These are phyloP conservation scores for Mortierella sp. DNA, from an alignment of 371 early-diverging fungal species.

Conservation along the genomic window DNA sequence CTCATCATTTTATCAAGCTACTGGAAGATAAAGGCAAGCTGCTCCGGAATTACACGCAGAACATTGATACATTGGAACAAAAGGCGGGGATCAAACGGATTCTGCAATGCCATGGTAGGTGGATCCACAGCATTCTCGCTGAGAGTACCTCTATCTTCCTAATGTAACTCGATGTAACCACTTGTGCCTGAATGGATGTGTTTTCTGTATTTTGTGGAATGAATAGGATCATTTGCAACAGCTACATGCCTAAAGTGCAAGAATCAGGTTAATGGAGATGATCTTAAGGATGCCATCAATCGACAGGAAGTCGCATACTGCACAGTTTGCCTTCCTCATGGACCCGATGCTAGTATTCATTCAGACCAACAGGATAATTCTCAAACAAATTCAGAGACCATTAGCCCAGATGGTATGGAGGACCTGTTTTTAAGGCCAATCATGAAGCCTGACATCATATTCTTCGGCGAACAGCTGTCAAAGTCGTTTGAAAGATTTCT, in stretches of 20 bases:
- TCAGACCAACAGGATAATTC: constrained; percentile 54
- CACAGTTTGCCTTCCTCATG: constrained; percentile 53
- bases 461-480: constrained; percentile 94
- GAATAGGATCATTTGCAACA: constrained; percentile 84
- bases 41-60: constrained; percentile 97
- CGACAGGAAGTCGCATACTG: constrained; percentile 67
- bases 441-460: constrained; percentile 82
- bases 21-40: constrained; percentile 86
- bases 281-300: constrained; percentile 83
- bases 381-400: constrained; percentile 7
- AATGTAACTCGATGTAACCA: neutral
- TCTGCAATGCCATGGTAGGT: constrained; percentile 88
- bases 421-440: constrained; percentile 43
- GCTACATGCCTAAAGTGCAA: constrained; percentile 91
- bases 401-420: constrained; percentile 39
- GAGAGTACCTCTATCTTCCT: no score
- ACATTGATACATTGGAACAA: constrained; percentile 97
- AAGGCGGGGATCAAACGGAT: constrained; percentile 87
- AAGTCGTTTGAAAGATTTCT: constrained; percentile 79
- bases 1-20: constrained; percentile 92
- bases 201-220: neutral
- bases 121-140: neutral
- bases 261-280: constrained; percentile 78
- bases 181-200: neutral
- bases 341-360: neutral